phyloP scores from a whole-genome alignment of 73 alveolate species.

The Durusdinium trenchii region DNA sequence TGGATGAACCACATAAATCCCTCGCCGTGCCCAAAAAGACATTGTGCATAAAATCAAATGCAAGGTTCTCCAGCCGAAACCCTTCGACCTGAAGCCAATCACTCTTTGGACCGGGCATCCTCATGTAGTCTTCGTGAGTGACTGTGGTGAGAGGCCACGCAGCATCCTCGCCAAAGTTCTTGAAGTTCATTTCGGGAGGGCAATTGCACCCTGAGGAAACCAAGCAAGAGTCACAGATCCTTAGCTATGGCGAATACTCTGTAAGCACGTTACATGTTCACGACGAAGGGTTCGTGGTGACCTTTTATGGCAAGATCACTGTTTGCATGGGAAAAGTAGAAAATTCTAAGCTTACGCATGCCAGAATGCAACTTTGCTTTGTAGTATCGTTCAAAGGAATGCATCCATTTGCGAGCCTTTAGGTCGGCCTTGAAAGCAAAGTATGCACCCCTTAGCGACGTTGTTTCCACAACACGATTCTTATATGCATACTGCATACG shows the following conservation, averaged over 20 bases:
- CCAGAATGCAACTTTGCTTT: neutral
- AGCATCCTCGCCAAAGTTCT: neutral
- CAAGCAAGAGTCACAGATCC: neutral
- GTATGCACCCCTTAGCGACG: neutral
- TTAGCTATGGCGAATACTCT: neutral
- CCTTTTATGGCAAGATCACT: no score
- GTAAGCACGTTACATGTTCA: no score
- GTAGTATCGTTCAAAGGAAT: neutral
- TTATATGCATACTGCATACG: no score
- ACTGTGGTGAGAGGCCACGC: neutral
- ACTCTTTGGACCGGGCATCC: neutral
- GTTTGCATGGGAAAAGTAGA: no score
- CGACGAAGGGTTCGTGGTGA: no score
- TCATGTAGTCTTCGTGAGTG: neutral
- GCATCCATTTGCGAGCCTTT: slow-evolving; percentile 25
- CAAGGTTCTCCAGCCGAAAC: neutral
- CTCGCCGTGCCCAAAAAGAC: neutral
- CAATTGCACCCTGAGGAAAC: neutral
- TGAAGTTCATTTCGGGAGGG: neutral
- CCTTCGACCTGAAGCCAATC: neutral
- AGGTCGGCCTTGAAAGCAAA: neutral
- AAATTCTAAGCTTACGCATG: no score
- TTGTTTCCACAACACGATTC: neutral
- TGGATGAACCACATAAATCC: neutral
- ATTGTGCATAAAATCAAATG: neutral